phyloP scores from a whole-genome alignment of 306 rosid genomes.

The Citrullus mucosospermus region DNA sequence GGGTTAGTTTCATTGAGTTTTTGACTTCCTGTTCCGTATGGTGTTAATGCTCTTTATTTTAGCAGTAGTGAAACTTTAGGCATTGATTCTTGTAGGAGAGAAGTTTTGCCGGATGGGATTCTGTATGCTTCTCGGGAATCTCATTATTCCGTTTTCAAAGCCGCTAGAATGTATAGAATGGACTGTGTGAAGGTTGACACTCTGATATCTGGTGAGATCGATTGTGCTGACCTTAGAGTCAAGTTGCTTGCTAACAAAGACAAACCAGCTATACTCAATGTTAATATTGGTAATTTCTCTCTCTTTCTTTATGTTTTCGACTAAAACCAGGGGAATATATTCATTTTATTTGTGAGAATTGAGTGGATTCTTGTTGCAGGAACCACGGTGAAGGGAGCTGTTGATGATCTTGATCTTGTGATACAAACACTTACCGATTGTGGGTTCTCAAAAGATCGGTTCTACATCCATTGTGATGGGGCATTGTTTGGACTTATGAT shows the following conservation, averaged over 20 bases:
- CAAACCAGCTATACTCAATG: conserved; percentile 58
- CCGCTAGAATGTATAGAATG: conserved; percentile 68
- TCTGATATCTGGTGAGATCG: conserved; percentile 53
- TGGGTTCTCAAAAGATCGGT: conserved; percentile 40
- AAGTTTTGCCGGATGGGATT: conserved; percentile 48
- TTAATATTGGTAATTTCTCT: conserved; percentile 40
- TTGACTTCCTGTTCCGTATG: neutral
- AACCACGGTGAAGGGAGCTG: conserved; percentile 56
- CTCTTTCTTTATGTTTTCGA: neutral
- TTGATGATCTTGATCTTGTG: conserved; percentile 52
- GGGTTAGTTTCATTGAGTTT: conserved; percentile 30
- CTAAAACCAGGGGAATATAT: neutral
- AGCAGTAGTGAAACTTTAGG: neutral
- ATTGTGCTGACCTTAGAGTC: conserved; percentile 37
- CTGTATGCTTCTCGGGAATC: conserved; percentile 52
- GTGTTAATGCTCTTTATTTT: neutral
- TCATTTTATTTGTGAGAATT: neutral
- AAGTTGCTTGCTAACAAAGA: conserved; percentile 33
- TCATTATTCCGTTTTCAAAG: conserved; percentile 71
- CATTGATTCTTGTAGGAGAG: conserved; percentile 34
- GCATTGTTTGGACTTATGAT: conserved; percentile 61
- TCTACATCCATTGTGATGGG: conserved; percentile 68
- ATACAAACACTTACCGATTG: conserved; percentile 34
- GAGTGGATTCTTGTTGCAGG: conserved; percentile 21
- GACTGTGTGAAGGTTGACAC: conserved; percentile 41